Conservation (phyloP, 768 basidiomycete species). For the Daedaleopsis sinensis region DNA sequence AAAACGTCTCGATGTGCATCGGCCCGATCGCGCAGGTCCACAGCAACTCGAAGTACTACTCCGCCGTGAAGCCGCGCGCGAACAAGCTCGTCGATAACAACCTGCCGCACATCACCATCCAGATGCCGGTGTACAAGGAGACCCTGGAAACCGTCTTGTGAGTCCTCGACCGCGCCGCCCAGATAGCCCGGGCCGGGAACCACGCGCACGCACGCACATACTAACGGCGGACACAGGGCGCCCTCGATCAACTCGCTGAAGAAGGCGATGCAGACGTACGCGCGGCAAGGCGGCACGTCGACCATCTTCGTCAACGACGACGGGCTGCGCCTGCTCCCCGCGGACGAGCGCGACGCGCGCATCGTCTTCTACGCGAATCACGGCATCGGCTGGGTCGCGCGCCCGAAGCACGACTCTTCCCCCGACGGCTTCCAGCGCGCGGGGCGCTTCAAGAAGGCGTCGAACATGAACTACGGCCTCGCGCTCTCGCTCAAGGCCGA, state of each 20-base stretch:
- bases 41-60: slow-evolving; percentile 57
- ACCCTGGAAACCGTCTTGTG: slow-evolving; percentile 53
- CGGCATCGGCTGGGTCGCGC: slow-evolving; percentile 61
- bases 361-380: slow-evolving; percentile 57
- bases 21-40: slow-evolving; percentile 57
- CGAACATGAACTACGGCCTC: slow-evolving; percentile 52
- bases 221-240: slow-evolving; percentile 28
- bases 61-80: slow-evolving; percentile 44
- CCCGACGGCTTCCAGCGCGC: slow-evolving; percentile 50
- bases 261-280: slow-evolving; percentile 64
- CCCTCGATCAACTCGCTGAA: slow-evolving; percentile 59
- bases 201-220: background rate
- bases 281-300: slow-evolving; percentile 64
- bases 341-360: slow-evolving; percentile 48
- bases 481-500: slow-evolving; percentile 37
- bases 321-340: slow-evolving; percentile 52
- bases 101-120: slow-evolving; percentile 54
- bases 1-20: slow-evolving; percentile 44
- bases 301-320: slow-evolving; percentile 66
- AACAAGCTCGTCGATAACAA: slow-evolving; percentile 47
- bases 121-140: slow-evolving; percentile 61
- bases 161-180: slow-evolving; percentile 19
- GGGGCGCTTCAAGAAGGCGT: slow-evolving; percentile 53
- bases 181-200: background rate
- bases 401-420: slow-evolving; percentile 51